Conservation (phyloP, 192 early-diverging fungal genomes). For the Coemansia sp. region DNA sequence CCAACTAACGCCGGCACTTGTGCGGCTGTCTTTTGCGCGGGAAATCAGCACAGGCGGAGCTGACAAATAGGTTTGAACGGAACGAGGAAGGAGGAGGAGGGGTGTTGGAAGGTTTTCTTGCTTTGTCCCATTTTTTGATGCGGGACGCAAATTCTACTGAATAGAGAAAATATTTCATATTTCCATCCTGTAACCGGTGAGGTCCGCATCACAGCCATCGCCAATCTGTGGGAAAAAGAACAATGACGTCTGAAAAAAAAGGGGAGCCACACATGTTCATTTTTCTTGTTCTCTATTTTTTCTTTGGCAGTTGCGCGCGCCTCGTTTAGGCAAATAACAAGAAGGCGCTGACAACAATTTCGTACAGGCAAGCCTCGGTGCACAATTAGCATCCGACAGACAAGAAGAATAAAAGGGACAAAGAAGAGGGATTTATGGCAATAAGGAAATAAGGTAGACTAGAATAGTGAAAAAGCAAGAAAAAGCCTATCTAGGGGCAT, state of each 20-base stretch:
- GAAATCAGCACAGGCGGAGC: not conserved
- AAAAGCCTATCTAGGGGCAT: constrained; percentile 15
- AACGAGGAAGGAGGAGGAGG: not conserved
- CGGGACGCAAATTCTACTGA: too few relatives aligned
- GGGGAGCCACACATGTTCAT: not conserved
- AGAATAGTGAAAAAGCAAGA: not conserved
- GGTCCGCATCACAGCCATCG: constrained; percentile 8
- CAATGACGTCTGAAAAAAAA: not conserved
- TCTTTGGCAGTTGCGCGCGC: not conserved
- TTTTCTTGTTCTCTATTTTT: not conserved
- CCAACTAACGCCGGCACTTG: too few relatives aligned
- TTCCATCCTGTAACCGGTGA: constrained; percentile 21
- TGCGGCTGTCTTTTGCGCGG: not conserved
- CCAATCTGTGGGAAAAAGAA: not conserved
- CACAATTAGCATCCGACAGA: not conserved
- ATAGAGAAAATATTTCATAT: too few relatives aligned
- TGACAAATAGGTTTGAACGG: not conserved
- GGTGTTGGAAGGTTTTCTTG: not conserved
- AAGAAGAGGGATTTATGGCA: not conserved
- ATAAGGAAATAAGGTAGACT: not conserved
- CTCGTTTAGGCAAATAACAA: not conserved
- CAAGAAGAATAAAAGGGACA: not conserved
- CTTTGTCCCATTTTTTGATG: too few relatives aligned
- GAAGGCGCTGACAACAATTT: not conserved
- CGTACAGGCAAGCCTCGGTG: not conserved